Conservation (phyloP, 352 stramenopile genomes). For the Phytophthora syringae region DNA sequence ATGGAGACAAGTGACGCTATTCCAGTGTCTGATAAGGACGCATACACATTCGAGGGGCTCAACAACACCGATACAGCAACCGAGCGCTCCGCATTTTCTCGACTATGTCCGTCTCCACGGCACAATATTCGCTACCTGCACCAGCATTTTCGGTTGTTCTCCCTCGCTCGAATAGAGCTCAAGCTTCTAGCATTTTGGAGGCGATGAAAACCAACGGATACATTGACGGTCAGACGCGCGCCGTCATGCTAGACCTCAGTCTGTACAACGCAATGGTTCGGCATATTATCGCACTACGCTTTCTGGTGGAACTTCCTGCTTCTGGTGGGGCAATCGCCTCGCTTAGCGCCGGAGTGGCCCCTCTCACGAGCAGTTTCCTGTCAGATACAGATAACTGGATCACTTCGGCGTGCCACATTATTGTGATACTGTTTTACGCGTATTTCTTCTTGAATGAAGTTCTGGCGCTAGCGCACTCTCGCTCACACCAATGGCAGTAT, state of each 20-base stretch:
- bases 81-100: constrained; percentile 49
- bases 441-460: constrained; percentile 59
- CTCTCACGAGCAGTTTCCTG: constrained; percentile 52
- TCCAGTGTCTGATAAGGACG: constrained; percentile 1
- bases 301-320: constrained; percentile 56
- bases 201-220: constrained; percentile 40
- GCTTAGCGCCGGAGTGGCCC: constrained; percentile 32
- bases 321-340: constrained; percentile 43
- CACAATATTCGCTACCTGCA: constrained; percentile 32
- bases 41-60: constrained; percentile 41
- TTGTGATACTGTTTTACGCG: constrained; percentile 48
- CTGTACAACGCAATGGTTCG: constrained; percentile 58
- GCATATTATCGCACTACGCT: constrained; percentile 45
- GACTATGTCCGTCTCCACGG: constrained; percentile 34
- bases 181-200: constrained; percentile 29
- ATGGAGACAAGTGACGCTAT: constrained; percentile 16
- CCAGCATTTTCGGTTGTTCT: constrained; percentile 56
- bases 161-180: constrained; percentile 20
- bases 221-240: constrained; percentile 48
- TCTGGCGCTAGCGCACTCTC: constrained; percentile 32
- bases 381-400: constrained; percentile 33
- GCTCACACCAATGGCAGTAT: constrained; percentile 26
- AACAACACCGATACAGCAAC: constrained; percentile 41
- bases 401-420: constrained; percentile 36
- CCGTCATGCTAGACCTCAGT: constrained; percentile 55